Evolutionary conservation across 495 filamentous ascomycete species (phyloP), one percentile per base, ranked within the genome.

Genomic region (Letharia lupina): DNA sequence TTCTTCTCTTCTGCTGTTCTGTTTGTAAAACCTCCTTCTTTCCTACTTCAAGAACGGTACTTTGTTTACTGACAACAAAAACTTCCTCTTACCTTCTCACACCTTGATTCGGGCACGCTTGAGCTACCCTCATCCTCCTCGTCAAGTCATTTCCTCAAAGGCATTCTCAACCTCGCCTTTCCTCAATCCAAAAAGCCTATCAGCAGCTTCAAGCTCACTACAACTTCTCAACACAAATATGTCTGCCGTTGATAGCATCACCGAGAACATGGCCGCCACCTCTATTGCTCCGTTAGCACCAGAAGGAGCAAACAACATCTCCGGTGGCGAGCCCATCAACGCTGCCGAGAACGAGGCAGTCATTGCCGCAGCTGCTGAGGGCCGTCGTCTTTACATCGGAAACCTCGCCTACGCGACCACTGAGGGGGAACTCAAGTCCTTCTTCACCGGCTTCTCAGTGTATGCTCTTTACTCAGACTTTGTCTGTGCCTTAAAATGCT

Each of bases 351-450:
- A 91, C 72, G 91, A 94, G 76, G 93, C 93, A 75, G 93, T 93
- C 69, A 86, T 92, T 74, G 91, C 92, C 80, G 96, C 91, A 81
- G 94, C 94, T 75, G 92, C 94, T 77, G 94, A 98, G 81, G 95
- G 94, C 76, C 91, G 94, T 83, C 91, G 94, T 81, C 86, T 98
- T 69, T 98, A 98, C 81, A 98, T 98, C 82, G 94, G 94, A 78
- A 98, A 98, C 82, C 91, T 98, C 85, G 94, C 94, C 65, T 98
- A 98, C 78, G 92, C 94, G 86, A 98, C 94, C 84, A 95, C 92
- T 75, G 94, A 98, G 90, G 94, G 90, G 86, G 91, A 96, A 85
- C 90, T 99, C 83, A 96, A 93, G 82, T 91, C 92, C 65, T 99
- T 99, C 85, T 99, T 99, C 87, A 89, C 90, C 81, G 87, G 84